Evolutionary conservation across 2,329 filamentous ascomycete species (phyloP).

Genomic region (Thielaviopsis cerberus): DNA sequence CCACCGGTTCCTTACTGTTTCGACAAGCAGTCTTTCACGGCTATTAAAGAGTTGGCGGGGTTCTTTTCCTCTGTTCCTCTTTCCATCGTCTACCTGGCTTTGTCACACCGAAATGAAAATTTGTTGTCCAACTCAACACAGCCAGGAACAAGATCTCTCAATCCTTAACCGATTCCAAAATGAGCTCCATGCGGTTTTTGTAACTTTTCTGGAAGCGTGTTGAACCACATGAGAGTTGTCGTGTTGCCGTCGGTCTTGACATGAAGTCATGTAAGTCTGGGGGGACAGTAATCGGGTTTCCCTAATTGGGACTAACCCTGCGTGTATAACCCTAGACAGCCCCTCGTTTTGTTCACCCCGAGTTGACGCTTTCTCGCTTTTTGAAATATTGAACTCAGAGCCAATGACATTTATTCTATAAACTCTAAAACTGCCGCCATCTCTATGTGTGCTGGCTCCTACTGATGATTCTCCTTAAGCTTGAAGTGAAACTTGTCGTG

Average conservation of each 20-base stretch:
- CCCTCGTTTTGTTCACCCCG: background rate
- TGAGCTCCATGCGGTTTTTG: background rate
- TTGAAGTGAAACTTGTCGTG: constrained; percentile 18
- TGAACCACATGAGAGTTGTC: background rate
- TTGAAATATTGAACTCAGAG: too few species aligned
- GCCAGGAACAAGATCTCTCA: background rate
- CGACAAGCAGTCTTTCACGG: too few species aligned
- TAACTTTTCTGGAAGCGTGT: background rate
- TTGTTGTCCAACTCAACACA: background rate
- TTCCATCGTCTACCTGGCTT: background rate
- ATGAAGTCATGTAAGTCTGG: background rate
- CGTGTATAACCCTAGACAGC: background rate
- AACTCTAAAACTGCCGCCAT: too few species aligned
- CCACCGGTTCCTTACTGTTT: too few species aligned
- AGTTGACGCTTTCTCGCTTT: too few species aligned
- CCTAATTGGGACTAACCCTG: background rate
- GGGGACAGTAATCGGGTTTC: background rate
- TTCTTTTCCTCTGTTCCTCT: background rate
- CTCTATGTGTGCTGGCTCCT: too few species aligned
- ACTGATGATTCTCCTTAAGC: background rate
- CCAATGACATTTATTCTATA: too few species aligned
- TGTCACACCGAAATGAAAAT: background rate
- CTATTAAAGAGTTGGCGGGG: background rate
- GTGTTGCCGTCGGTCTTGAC: background rate
- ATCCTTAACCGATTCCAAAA: background rate